A percentile compares a stretch with the other conserved stretches of the same genome.
These are phyloP conservation scores for Lecanicillium sp. DNA, from an alignment of 2,329 filamentous ascomycete genomes.

Conservation along the genomic window DNA sequence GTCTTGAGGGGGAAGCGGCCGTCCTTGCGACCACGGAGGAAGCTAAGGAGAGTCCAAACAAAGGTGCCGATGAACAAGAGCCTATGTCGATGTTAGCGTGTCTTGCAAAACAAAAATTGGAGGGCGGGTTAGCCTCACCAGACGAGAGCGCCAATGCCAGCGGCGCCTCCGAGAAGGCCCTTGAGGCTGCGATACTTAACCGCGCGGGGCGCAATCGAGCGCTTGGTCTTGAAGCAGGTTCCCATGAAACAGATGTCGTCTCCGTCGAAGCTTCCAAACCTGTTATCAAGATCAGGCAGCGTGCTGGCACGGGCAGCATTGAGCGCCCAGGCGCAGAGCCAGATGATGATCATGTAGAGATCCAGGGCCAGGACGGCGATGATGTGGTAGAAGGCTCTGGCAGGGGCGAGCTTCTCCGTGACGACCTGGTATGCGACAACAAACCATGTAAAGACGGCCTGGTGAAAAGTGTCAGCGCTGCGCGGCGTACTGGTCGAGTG, in stretches of 20 bases:
- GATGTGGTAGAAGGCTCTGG: constrained; percentile 32
- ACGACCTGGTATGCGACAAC: constrained; percentile 32
- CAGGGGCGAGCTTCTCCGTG: constrained; percentile 28
- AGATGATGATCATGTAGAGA: constrained; percentile 35
- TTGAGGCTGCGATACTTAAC: constrained; percentile 1
- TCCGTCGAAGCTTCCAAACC: background rate
- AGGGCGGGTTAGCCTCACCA: constrained; percentile 22
- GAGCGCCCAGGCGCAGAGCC: constrained; percentile 31
- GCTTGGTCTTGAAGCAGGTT: constrained; percentile 3
- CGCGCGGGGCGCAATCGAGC: constrained; percentile 2
- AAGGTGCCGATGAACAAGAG: constrained; percentile 31
- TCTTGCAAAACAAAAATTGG: too few species aligned
- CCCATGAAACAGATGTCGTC: constrained; percentile 15
- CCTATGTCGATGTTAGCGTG: constrained; percentile 17
- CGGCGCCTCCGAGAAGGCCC: constrained; percentile 26
- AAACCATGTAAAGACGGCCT: constrained; percentile 40
- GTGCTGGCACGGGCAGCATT: constrained; percentile 5
- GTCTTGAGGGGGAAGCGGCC: constrained; percentile 21
- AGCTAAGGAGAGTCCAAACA: constrained; percentile 26
- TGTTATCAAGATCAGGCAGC: background rate
- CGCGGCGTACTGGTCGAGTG: background rate
- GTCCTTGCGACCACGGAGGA: constrained; percentile 28
- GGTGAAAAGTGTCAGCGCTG: constrained; percentile 9
- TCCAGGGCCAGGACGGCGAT: constrained; percentile 37
- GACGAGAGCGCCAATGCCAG: constrained; percentile 35